Evolutionary conservation across 2,329 filamentous ascomycete genomes (phyloP).

Genomic region (Curvularia hawaiiensis): DNA sequence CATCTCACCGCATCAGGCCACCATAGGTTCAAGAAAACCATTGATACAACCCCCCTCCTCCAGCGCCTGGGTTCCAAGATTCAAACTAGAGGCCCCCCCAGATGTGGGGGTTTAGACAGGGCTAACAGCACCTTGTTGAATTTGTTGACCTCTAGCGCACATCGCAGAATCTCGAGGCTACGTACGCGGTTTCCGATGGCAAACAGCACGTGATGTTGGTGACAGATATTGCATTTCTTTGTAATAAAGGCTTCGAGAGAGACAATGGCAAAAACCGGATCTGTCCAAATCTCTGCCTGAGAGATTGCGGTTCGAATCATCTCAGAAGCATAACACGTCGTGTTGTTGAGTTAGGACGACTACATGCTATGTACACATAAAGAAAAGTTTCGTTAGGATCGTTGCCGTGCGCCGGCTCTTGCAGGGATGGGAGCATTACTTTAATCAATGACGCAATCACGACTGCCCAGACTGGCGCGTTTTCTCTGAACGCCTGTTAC

Average conservation of each 20-base stretch:
- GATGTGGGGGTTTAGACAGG: background rate
- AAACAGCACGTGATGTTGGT: background rate
- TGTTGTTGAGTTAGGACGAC: background rate
- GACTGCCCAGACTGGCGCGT: background rate
- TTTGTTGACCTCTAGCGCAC: background rate
- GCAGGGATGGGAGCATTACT: background rate
- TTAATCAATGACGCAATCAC: background rate
- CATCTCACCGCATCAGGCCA: background rate
- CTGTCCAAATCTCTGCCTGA: background rate
- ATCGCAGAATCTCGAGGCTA: background rate
- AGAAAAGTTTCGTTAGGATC: background rate
- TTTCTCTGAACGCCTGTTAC: background rate
- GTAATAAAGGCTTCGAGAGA: background rate
- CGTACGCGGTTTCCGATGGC: background rate
- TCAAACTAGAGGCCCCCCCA: too few relatives aligned
- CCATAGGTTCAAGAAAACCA: too few relatives aligned
- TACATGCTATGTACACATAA: background rate
- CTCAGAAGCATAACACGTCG: background rate
- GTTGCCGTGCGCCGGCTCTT: background rate
- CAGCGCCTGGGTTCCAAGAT: too few relatives aligned
- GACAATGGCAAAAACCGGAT: background rate
- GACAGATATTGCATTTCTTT: background rate
- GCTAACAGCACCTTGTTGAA: background rate
- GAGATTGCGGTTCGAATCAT: background rate
- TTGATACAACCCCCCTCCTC: too few relatives aligned